Evolutionary conservation across 208 protist genomes (phyloP).

Genomic region (Ichthyophonus hoferi): DNA sequence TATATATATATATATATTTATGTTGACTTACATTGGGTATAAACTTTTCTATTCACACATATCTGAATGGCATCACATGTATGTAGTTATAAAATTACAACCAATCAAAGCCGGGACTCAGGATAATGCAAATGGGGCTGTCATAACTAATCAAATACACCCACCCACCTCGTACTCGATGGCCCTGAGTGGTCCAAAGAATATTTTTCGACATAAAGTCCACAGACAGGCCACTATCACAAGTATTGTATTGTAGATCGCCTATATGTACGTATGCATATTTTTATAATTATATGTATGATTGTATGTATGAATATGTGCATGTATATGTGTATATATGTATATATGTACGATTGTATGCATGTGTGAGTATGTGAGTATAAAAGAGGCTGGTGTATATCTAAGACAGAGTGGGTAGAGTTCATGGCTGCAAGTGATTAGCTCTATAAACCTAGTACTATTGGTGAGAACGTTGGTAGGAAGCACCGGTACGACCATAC

Average conservation of each 20-base stretch:
- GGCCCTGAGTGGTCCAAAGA: conserved; percentile 37
- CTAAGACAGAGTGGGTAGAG: too few species aligned
- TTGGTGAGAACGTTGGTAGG: too few species aligned
- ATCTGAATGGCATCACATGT: background rate
- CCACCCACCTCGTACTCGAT: conserved; percentile 35
- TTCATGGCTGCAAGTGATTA: too few species aligned
- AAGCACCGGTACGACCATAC: too few species aligned
- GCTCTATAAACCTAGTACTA: too few species aligned
- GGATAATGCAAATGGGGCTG: background rate
- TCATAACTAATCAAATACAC: background rate
- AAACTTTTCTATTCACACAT: too few species aligned
- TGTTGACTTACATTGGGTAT: background rate
- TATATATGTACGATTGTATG: background rate
- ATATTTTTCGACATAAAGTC: conserved; percentile 4
- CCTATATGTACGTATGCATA: background rate
- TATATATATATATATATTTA: conserved; percentile 9
- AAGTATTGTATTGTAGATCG: conserved; percentile 21
- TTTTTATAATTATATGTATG: background rate
- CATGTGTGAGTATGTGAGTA: background rate
- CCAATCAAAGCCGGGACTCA: background rate
- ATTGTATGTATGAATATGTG: background rate
- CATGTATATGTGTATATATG: background rate
- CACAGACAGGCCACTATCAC: conserved; percentile 23
- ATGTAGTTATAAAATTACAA: background rate
- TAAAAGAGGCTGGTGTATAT: too few species aligned